These are phyloP conservation scores for Podosphaera leucotricha DNA, from an alignment of 2,329 filamentous ascomycete species.

Conservation along the genomic window DNA sequence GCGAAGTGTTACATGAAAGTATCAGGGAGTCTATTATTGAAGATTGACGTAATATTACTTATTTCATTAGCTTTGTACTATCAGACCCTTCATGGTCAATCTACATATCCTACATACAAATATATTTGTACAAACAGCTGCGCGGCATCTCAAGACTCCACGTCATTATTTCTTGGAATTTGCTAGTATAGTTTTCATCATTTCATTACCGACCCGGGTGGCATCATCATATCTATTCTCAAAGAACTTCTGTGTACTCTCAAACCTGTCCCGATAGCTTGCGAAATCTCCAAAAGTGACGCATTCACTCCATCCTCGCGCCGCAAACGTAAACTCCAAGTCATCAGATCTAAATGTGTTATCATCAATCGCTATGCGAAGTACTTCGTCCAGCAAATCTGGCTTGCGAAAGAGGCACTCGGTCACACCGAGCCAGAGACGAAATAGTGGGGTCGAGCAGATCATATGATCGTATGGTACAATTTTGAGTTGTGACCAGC, in stretches of 20 bases:
- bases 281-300: conserved; percentile 83
- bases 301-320: conserved; percentile 84
- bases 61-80: no score
- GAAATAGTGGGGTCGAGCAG: conserved; percentile 90
- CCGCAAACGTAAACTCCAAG: conserved; percentile 92
- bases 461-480: conserved; percentile 99
- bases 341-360: conserved; percentile 87
- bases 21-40: no score
- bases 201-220: conserved; percentile 71
- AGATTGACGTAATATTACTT: no score
- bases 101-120: no score
- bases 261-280: conserved; percentile 75
- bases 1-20: no score
- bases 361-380: conserved; percentile 71
- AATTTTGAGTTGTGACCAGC: conserved; percentile 84
- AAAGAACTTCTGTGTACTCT: conserved; percentile 78
- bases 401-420: conserved; percentile 82
- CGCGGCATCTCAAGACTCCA: no score
- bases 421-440: conserved; percentile 88
- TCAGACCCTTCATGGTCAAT: no score
- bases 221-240: conserved; percentile 74
- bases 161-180: conserved; percentile 29
- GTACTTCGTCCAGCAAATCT: conserved; percentile 57
- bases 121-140: no score
- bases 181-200: conserved; percentile 88